Conservation (phyloP, 768 basidiomycete genomes). For the Hericium rajendrae region DNA sequence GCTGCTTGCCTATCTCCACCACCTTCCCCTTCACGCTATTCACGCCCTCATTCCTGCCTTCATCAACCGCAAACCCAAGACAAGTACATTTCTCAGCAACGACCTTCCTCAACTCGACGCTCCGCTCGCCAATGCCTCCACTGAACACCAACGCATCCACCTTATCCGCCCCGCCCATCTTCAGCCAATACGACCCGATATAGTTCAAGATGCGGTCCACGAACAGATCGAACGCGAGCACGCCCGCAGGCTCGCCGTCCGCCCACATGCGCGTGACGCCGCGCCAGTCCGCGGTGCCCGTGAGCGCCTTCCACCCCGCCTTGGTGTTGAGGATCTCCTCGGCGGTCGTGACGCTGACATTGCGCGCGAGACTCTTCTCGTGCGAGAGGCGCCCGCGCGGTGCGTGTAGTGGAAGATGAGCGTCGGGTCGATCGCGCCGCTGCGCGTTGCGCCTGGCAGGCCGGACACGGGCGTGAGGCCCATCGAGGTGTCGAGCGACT, state of each 20-base stretch:
- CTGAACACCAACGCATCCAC: conserved; percentile 80
- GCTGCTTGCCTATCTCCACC: conserved; percentile 33
- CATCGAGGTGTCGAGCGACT: conserved; percentile 83
- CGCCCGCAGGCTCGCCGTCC: conserved; percentile 26
- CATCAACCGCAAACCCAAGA: conserved; percentile 53
- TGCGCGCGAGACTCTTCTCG: conserved; percentile 33
- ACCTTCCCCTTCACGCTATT: conserved; percentile 30
- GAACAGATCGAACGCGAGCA: conserved; percentile 71
- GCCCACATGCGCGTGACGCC: conserved; percentile 36
- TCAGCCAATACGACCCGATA: conserved; percentile 66
- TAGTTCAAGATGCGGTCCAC: conserved; percentile 67
- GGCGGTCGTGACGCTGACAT: conserved; percentile 48
- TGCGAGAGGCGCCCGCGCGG: conserved; percentile 41
- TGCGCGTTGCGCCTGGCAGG: conserved; percentile 81
- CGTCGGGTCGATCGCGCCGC: conserved; percentile 75
- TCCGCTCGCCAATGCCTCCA: conserved; percentile 82
- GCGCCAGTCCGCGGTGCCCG: conserved; percentile 78
- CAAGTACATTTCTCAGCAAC: conserved; percentile 45
- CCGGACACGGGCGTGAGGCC: conserved; percentile 86
- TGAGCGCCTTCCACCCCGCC: conserved; percentile 69
- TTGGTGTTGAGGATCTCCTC: conserved; percentile 68
- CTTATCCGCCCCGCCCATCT: conserved; percentile 38
- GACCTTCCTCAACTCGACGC: conserved; percentile 47
- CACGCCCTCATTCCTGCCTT: conserved; percentile 34
- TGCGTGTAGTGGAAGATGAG: conserved; percentile 80